Percentiles rank a stretch among this genome's conserved stretches.
Evolutionary conservation across 164 flowering plant species (phyloP).

Genomic region (Chloranthus sessilifolius): DNA sequence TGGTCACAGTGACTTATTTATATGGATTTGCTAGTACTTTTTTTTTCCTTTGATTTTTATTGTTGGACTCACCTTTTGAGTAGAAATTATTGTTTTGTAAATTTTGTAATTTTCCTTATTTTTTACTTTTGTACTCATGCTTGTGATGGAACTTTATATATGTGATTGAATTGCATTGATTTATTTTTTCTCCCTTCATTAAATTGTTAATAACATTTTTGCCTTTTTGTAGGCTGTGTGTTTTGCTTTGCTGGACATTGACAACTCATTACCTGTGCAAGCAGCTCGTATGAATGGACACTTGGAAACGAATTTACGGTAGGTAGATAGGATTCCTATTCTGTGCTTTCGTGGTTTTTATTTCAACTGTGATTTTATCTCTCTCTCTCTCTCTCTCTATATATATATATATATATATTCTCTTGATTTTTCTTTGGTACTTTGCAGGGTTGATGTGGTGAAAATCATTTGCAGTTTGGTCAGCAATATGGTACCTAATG

Average conservation of each 20-base stretch:
- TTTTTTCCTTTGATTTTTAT: too few species aligned
- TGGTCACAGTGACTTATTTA: too few species aligned
- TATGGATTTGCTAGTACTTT: too few species aligned
- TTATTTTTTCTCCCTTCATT: not conserved
- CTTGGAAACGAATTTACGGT: slow-evolving; percentile 41
- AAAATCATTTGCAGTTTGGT: slow-evolving; percentile 62
- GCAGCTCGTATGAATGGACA: slow-evolving; percentile 26
- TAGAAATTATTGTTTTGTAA: too few species aligned
- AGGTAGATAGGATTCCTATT: slow-evolving; percentile 9
- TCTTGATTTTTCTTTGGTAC: slow-evolving; percentile 2
- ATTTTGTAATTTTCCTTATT: too few species aligned
- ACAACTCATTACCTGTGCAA: slow-evolving; percentile 33
- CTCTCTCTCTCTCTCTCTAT: too few species aligned
- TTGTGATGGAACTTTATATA: not conserved
- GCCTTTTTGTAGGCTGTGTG: slow-evolving; percentile 48
- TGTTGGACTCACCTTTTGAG: too few species aligned
- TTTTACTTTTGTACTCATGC: too few species aligned
- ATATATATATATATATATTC: too few species aligned
- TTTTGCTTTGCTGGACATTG: slow-evolving; percentile 49
- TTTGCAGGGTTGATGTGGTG: slow-evolving; percentile 54
- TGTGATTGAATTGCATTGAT: not conserved
- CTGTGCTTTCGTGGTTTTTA: not conserved
- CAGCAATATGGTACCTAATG: slow-evolving; percentile 40
- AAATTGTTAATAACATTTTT: not conserved
- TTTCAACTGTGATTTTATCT: too few species aligned